Percentiles rank a stretch among this genome's conserved stretches.
Evolutionary conservation across 2,329 filamentous ascomycete genomes (phyloP).

Genomic region (Triangularia verruculosa): DNA sequence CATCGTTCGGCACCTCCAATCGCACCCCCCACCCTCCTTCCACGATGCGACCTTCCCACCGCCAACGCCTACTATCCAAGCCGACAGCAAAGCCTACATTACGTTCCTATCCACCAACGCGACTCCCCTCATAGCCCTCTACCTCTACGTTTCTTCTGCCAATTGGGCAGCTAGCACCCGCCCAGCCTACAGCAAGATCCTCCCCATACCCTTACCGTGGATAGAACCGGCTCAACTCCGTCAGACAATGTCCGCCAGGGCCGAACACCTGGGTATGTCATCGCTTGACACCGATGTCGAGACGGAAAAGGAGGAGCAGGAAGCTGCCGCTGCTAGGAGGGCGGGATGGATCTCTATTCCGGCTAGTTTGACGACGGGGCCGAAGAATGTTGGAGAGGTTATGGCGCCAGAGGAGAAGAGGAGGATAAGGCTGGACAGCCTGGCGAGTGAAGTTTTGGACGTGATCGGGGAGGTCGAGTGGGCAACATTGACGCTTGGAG

Average conservation of each 20-base stretch:
- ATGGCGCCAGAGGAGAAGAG: conserved; percentile 69
- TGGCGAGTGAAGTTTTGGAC: conserved; percentile 68
- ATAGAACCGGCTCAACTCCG: conserved; percentile 73
- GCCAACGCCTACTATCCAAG: conserved; percentile 33
- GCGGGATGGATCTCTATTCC: conserved; percentile 36
- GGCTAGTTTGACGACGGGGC: conserved; percentile 51
- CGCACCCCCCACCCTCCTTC: conserved; percentile 27
- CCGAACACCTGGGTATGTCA: conserved; percentile 66
- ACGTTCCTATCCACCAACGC: conserved; percentile 73
- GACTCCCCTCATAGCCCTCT: conserved; percentile 78
- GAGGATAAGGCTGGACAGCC: conserved; percentile 71
- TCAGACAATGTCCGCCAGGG: conserved; percentile 65
- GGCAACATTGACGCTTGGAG: conserved; percentile 42
- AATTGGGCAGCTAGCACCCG: conserved; percentile 80
- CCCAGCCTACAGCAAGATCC: conserved; percentile 73
- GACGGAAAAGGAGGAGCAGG: conserved; percentile 15
- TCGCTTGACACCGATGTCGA: conserved; percentile 57
- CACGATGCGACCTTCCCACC: conserved; percentile 39
- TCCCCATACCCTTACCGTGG: conserved; percentile 87
- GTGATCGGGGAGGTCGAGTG: conserved; percentile 57
- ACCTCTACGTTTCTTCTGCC: conserved; percentile 82
- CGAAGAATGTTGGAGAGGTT: conserved; percentile 56
- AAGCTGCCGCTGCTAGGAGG: conserved; percentile 34
- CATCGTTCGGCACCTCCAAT: conserved; percentile 56
- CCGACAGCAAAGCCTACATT: conserved; percentile 52